Evolutionary conservation across 768 basidiomycete genomes (phyloP).

Genomic region (Phylloporus rhodoxanthus): DNA sequence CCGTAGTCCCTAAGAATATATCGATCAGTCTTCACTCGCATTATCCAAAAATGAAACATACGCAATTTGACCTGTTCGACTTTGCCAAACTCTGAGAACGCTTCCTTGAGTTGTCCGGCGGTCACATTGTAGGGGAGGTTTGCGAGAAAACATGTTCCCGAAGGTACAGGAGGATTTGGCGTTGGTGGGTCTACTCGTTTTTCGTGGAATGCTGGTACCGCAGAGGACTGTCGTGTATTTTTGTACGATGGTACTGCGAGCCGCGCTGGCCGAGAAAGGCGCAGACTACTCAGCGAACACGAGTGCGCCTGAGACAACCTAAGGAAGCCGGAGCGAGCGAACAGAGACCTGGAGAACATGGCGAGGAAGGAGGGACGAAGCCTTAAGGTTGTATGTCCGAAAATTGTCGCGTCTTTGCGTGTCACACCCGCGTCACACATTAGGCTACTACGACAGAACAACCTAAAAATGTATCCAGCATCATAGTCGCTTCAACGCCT

Average conservation of each 20-base stretch:
- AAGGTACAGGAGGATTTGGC: constrained; percentile 19
- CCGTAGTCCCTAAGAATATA: constrained; percentile 13
- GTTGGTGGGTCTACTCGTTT: neutral
- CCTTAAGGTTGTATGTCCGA: neutral
- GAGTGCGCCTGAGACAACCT: constrained; percentile 9
- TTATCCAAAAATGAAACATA: constrained; percentile 25
- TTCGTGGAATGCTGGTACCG: constrained; percentile 7
- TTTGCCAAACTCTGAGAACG: constrained; percentile 41
- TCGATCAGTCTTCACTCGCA: neutral
- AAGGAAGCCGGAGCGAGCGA: constrained; percentile 11
- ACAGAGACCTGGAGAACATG: constrained; percentile 23
- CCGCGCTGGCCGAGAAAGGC: neutral
- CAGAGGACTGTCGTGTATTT: constrained; percentile 18
- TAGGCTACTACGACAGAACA: too few species aligned
- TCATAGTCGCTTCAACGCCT: constrained; percentile 76
- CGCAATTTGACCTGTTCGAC: constrained; percentile 36
- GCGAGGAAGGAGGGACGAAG: neutral
- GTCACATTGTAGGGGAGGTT: constrained; percentile 49
- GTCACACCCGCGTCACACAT: constrained; percentile 24
- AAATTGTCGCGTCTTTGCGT: constrained; percentile 10
- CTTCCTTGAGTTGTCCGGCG: constrained; percentile 36
- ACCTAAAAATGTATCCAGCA: neutral
- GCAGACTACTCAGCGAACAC: constrained; percentile 14
- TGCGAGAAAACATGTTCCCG: constrained; percentile 39
- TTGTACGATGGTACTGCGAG: neutral